phyloP scores from a whole-genome alignment of 371 early-diverging fungal genomes.

The Circinella umbellata region DNA sequence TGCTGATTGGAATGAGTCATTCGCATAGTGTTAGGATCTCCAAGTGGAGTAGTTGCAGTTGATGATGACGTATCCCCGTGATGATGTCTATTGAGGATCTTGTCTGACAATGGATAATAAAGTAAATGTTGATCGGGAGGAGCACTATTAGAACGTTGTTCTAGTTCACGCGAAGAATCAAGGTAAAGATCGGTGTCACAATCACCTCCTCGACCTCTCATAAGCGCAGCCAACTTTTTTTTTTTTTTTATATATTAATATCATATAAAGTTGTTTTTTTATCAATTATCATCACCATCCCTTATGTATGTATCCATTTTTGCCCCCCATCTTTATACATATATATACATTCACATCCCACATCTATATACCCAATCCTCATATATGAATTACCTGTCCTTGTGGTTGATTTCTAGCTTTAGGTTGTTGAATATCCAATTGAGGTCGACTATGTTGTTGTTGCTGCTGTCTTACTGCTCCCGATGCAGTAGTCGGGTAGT shows the following conservation, averaged over 20 bases:
- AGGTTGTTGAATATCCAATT: conserved; percentile 31
- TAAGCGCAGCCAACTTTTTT: conserved; percentile 27
- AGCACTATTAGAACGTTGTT: conserved; percentile 18
- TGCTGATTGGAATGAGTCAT: neutral
- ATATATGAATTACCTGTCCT: conserved; percentile 22
- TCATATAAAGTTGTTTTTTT: too few relatives aligned
- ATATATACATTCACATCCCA: neutral
- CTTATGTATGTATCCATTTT: too few relatives aligned
- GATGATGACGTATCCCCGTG: conserved; percentile 17
- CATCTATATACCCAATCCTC: neutral
- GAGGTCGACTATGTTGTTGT: conserved; percentile 4
- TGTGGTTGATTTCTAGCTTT: conserved; percentile 34
- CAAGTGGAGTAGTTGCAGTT: conserved; percentile 7
- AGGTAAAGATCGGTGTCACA: conserved; percentile 20
- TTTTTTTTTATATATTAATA: neutral
- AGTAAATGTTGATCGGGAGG: conserved; percentile 18
- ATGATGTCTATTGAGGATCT: conserved; percentile 10
- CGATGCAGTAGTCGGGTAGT: conserved; percentile 8
- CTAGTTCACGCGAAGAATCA: conserved; percentile 20
- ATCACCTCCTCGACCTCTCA: conserved; percentile 27
- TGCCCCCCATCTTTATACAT: too few relatives aligned
- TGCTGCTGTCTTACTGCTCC: conserved; percentile 4
- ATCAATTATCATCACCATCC: too few relatives aligned
- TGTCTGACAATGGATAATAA: conserved; percentile 12
- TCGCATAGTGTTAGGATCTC: conserved; percentile 5